Evolutionary conservation across 2,329 filamentous ascomycete species (phyloP), one percentile per base, ranked within the genome.

Genomic region (Chrysosporium queenslandicum): DNA sequence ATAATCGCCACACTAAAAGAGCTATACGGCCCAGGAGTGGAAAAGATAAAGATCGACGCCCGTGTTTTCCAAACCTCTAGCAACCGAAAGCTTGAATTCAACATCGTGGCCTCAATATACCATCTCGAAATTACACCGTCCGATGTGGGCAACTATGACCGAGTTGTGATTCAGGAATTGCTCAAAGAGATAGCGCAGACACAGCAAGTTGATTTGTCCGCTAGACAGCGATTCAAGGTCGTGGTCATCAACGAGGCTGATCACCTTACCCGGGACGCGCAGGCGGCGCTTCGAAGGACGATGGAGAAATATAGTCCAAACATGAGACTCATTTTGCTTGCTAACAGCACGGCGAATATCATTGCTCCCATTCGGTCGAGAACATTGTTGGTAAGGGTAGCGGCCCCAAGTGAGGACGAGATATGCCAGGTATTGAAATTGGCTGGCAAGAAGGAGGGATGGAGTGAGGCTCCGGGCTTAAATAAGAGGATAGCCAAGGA

Each of bases 221-320:
- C 94, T 14, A 86, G 82, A 66, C 92, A 98, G 68, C 80, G 83
- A 41, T 98, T 98, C 79, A 98, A 98, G 72, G 90, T 98, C 1
- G 92, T 98, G 0, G 91, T 98, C 32, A 97, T 98, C 77, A 98
- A 98, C 63, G 92, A 98, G 74, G 92, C 92, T 6, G 94, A 98
- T 66, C 87, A 95, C 64, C 77, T 98, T 58, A 92, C 85, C 2
- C 77, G 92, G 58, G 92, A 98, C 75, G 92, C 92, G 2, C 92
- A 98, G 71, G 92, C 94, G 0, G 94, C 94, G 29, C 74, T 98
- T 64, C 81, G 92, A 68, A 78, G 92, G 57, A 98, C 92, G 0
- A 98, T 98, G 92, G 92, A 98, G 73, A 98, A 98, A 71, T 98
- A 98, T 76, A 94, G 87, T 63, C 90, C 91, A 12, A 98, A 98